Conservation (phyloP, 2,329 filamentous ascomycete species). For the Pseudogymnoascus sp. region DNA sequence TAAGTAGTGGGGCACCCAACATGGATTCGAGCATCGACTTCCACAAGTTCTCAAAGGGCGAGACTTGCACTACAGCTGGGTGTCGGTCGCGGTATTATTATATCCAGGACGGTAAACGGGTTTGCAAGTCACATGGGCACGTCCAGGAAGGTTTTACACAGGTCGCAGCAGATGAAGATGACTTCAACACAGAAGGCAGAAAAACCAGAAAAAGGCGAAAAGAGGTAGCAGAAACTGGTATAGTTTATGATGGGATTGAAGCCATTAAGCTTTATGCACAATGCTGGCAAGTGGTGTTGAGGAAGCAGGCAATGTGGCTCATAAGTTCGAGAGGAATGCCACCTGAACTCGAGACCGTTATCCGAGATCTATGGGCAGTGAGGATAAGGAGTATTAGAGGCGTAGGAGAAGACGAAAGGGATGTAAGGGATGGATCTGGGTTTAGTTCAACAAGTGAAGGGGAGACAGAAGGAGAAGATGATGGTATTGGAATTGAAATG, state of each 20-base stretch:
- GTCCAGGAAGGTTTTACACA: constrained; percentile 46
- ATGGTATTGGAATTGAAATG: constrained; percentile 28
- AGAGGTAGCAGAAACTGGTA: constrained; percentile 45
- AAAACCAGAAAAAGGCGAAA: constrained; percentile 50
- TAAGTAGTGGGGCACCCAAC: not conserved
- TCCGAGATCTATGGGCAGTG: constrained; percentile 79
- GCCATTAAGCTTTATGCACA: constrained; percentile 76
- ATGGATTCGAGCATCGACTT: constrained; percentile 29
- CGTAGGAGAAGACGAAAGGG: constrained; percentile 25
- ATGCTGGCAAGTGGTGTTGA: constrained; percentile 73
- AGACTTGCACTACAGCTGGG: constrained; percentile 47
- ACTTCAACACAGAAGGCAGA: constrained; percentile 54
- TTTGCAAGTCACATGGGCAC: constrained; percentile 55
- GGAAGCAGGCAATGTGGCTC: constrained; percentile 72
- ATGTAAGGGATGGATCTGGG: constrained; percentile 27
- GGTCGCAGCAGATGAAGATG: constrained; percentile 56
- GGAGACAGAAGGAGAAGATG: constrained; percentile 12
- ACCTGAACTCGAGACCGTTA: constrained; percentile 66
- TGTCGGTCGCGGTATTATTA: constrained; percentile 54
- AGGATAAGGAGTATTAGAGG: constrained; percentile 25
- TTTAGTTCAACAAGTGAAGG: constrained; percentile 19
- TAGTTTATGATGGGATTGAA: constrained; percentile 55
- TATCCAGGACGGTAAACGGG: constrained; percentile 55
- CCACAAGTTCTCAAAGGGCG: constrained; percentile 35
- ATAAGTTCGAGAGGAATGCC: constrained; percentile 50